Percentiles rank a stretch among this genome's conserved stretches.
phyloP scores from a whole-genome alignment of 2,329 filamentous ascomycete species.

The Ascochyta viciae-villosae region DNA sequence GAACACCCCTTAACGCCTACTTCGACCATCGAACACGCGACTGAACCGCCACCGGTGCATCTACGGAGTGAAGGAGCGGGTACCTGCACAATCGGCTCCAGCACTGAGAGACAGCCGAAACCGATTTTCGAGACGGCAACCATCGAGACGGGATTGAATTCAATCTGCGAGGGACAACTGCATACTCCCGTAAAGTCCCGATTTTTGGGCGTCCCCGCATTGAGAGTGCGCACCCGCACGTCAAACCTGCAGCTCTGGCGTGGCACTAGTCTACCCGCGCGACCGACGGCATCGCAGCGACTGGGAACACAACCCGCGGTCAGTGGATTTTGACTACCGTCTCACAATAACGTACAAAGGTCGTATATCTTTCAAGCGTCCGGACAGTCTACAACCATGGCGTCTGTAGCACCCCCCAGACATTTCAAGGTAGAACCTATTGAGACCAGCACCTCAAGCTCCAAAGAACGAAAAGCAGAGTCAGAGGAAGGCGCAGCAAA shows the following conservation, averaged over 20 bases:
- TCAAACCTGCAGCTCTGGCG: slow-evolving; percentile 21
- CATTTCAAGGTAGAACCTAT: slow-evolving; percentile 50
- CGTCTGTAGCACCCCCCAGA: slow-evolving; percentile 39
- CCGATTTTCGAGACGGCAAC: background rate
- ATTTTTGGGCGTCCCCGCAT: slow-evolving; percentile 33
- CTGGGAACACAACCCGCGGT: slow-evolving; percentile 21
- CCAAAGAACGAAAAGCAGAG: slow-evolving; percentile 74
- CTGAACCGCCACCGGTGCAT: background rate
- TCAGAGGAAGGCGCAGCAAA: slow-evolving; percentile 23
- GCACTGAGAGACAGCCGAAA: background rate
- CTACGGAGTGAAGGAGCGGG: slow-evolving; percentile 5
- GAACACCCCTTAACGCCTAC: slow-evolving; percentile 6
- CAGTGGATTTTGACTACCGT: slow-evolving; percentile 19
- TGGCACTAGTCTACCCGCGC: slow-evolving; percentile 30
- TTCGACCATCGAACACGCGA: slow-evolving; percentile 10
- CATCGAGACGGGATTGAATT: slow-evolving; percentile 1
- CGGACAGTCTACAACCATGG: slow-evolving; percentile 31
- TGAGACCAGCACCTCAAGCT: slow-evolving; percentile 43
- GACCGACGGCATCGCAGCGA: slow-evolving; percentile 21
- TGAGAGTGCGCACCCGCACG: slow-evolving; percentile 31
- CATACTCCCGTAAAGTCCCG: slow-evolving; percentile 29
- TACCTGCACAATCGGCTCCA: background rate
- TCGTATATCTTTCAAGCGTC: slow-evolving; percentile 5
- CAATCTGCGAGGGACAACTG: slow-evolving; percentile 12
- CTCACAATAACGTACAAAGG: slow-evolving; percentile 14